These are phyloP conservation scores for Ceratobasidium papillatum DNA, from an alignment of 1,284 basidiomycete species.

Conservation along the genomic window DNA sequence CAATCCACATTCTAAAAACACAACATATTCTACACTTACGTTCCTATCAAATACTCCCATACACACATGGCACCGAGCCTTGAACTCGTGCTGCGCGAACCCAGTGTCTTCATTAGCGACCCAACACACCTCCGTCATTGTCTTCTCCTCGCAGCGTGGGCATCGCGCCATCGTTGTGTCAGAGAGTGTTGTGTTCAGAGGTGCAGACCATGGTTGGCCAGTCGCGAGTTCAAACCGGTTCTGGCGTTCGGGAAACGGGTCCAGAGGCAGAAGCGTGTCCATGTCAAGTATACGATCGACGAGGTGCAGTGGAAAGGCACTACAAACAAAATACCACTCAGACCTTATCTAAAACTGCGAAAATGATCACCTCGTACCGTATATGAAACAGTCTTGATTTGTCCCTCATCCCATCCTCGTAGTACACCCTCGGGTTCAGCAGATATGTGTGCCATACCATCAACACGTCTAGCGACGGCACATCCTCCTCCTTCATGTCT, in stretches of 20 bases:
- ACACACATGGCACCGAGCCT: constrained; percentile 35
- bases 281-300: constrained; percentile 39
- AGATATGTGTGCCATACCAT: constrained; percentile 64
- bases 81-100: constrained; percentile 40
- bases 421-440: constrained; percentile 49
- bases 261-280: constrained; percentile 40
- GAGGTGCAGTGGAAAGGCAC: constrained; percentile 42
- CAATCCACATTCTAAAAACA: neutral
- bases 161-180: constrained; percentile 35
- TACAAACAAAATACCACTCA: constrained; percentile 1
- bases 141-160: constrained; percentile 37
- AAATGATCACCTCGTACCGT: neutral
- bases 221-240: constrained; percentile 40
- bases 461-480: constrained; percentile 60
- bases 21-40: neutral
- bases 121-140: constrained; percentile 35
- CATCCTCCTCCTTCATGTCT: constrained; percentile 28
- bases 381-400: constrained; percentile 32
- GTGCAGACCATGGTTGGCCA: constrained; percentile 28
- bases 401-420: constrained; percentile 43
- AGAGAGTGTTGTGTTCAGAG: constrained; percentile 5
- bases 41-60: constrained; percentile 23
- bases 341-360: neutral
- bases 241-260: constrained; percentile 38
- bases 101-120: constrained; percentile 36